Evolutionary conservation across 1,284 basidiomycete species (phyloP).

Genomic region (Athelia sp.): DNA sequence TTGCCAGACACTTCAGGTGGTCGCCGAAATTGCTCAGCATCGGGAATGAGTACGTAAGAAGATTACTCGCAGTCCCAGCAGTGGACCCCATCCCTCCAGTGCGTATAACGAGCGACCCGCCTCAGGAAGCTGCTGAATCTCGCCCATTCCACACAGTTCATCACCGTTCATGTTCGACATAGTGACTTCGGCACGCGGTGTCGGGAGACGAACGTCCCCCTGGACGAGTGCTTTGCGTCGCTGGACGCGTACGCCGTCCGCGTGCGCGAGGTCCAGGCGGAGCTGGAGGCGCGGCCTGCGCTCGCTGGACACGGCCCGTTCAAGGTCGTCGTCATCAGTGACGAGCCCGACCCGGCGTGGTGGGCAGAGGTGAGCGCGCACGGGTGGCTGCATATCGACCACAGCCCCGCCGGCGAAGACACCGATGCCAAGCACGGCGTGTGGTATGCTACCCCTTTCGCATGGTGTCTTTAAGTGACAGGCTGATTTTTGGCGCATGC

Average conservation of each 20-base stretch:
- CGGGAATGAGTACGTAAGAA: conserved; percentile 21
- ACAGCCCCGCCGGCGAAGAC: conserved; percentile 13
- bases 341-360: conserved; percentile 35
- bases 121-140: background rate
- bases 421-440: conserved; percentile 26
- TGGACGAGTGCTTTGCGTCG: conserved; percentile 35
- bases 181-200: conserved; percentile 38
- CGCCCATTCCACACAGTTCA: conserved; percentile 25
- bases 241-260: conserved; percentile 31
- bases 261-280: conserved; percentile 33
- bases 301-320: conserved; percentile 13
- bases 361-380: conserved; percentile 30
- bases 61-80: conserved; percentile 16
- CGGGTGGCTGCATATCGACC: conserved; percentile 34
- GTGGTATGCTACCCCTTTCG: conserved; percentile 15
- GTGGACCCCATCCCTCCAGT: conserved; percentile 17
- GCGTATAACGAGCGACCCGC: conserved; percentile 8
- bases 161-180: conserved; percentile 42
- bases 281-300: conserved; percentile 21
- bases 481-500: background rate
- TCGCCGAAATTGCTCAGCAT: conserved; percentile 13
- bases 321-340: conserved; percentile 26
- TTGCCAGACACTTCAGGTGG: conserved; percentile 25
- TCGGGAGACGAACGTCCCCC: conserved; percentile 9
- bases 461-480: background rate